A percentile compares a stretch with the other conserved stretches of the same genome.
phyloP scores from a whole-genome alignment of 164 flowering plant genomes.

The Tetracentron sinense region DNA sequence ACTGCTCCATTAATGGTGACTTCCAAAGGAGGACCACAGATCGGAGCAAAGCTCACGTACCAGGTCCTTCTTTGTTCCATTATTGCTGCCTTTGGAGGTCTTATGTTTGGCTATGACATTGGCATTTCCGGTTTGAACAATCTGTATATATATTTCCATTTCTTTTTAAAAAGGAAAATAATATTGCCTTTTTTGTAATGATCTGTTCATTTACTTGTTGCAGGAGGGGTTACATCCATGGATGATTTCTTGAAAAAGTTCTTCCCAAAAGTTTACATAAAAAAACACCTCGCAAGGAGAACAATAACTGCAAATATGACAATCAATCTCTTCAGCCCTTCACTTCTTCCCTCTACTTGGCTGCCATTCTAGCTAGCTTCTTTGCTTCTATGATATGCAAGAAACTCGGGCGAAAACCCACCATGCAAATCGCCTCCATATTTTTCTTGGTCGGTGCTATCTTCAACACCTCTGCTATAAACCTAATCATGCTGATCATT shows the following conservation, averaged over 20 bases:
- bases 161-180: no score
- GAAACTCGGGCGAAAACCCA: conserved; percentile 17
- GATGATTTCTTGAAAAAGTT: conserved; percentile 30
- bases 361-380: conserved; percentile 23
- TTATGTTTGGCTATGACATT: no score
- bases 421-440: conserved; percentile 18
- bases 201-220: no score
- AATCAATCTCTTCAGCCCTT: conserved; percentile 24
- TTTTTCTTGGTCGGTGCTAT: conserved; percentile 24
- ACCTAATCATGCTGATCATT: conserved; percentile 16
- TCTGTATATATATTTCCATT: no score
- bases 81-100: no score
- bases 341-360: conserved; percentile 33
- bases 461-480: conserved; percentile 10
- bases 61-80: no score
- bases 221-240: conserved; percentile 37
- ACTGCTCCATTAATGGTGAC: no score
- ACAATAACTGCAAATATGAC: conserved; percentile 35
- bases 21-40: no score
- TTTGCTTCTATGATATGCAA: conserved; percentile 15
- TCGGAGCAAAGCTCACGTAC: no score
- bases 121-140: no score
- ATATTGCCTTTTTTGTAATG: no score
- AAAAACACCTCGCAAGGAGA: conserved; percentile 19
- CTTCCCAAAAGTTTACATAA: conserved; percentile 23